Evolutionary conservation across 139 green algal species (phyloP).

Genomic region (Tetraselmis chui): DNA sequence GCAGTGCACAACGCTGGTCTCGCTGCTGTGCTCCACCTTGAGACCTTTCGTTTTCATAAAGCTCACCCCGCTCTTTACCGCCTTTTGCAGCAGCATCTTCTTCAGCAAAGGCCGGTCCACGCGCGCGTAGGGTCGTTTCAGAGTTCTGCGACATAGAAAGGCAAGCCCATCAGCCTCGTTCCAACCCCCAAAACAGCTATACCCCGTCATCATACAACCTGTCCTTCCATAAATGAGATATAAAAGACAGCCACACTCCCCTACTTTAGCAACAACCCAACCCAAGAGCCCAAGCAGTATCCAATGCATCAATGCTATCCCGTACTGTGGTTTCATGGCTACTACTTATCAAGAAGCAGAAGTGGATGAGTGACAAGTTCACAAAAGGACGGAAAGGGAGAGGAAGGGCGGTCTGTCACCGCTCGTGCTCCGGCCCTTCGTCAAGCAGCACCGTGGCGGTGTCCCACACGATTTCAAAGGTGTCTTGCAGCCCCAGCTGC

Average conservation of each 20-base stretch:
- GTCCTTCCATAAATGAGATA: not conserved
- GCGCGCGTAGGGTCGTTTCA: constrained; percentile 80
- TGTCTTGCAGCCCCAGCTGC: constrained; percentile 58
- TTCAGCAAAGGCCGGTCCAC: constrained; percentile 91
- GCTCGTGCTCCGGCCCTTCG: constrained; percentile 65
- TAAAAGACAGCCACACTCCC: not conserved
- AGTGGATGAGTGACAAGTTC: not conserved
- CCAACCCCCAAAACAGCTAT: too few relatives aligned
- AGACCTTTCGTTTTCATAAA: constrained; percentile 62
- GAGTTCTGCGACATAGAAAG: constrained; percentile 38
- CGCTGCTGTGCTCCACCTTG: constrained; percentile 45
- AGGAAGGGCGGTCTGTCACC: constrained; percentile 37
- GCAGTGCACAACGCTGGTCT: constrained; percentile 48
- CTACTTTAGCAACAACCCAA: not conserved
- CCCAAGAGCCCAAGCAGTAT: not conserved
- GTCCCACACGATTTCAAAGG: constrained; percentile 5
- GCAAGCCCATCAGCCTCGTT: not conserved
- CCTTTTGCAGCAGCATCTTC: constrained; percentile 61
- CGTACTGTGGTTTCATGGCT: not conserved
- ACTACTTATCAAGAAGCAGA: constrained; percentile 1
- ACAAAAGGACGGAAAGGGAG: not conserved
- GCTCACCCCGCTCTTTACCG: constrained; percentile 25
- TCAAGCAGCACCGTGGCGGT: constrained; percentile 32
- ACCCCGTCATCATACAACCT: too few relatives aligned
- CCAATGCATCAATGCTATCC: not conserved